Conservation (phyloP, 768 basidiomycete species). For the Jaapia argillacea region DNA sequence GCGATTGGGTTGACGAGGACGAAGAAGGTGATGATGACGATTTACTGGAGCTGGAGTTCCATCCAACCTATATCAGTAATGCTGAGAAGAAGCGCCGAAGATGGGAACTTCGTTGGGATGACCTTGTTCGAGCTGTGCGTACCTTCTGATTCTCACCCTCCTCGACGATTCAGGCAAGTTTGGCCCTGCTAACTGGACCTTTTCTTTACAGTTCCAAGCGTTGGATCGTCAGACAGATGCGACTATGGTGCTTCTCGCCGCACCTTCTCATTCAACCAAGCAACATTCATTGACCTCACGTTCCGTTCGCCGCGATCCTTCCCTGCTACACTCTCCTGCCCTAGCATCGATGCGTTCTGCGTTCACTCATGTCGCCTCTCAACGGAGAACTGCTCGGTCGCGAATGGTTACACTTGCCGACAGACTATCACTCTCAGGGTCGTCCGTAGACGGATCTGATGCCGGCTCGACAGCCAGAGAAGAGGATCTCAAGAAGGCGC, state of each 20-base stretch:
- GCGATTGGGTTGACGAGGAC: constrained; percentile 69
- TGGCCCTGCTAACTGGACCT: constrained; percentile 11
- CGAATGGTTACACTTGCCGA: constrained; percentile 40
- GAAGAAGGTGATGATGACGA: constrained; percentile 60
- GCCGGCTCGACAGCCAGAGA: constrained; percentile 38
- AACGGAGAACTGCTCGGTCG: constrained; percentile 38
- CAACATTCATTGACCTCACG: constrained; percentile 57
- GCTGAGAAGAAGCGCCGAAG: constrained; percentile 56
- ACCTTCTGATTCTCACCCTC: not conserved
- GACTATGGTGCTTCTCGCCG: constrained; percentile 63
- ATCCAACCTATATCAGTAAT: constrained; percentile 59
- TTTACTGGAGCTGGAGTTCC: constrained; percentile 65
- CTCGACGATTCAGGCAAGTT: constrained; percentile 22
- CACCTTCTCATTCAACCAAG: constrained; percentile 65
- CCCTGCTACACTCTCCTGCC: constrained; percentile 33
- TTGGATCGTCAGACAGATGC: constrained; percentile 76
- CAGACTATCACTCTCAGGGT: constrained; percentile 28
- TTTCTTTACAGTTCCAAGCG: constrained; percentile 52
- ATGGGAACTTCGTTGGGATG: constrained; percentile 74
- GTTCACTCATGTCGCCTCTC: constrained; percentile 50
- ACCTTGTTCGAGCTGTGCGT: constrained; percentile 59
- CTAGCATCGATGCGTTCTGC: constrained; percentile 42
- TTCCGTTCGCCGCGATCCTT: constrained; percentile 49
- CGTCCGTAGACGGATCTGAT: constrained; percentile 47
- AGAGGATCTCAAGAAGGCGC: constrained; percentile 55